phyloP scores from a whole-genome alignment of 768 basidiomycete species.

The Suillus placidus region DNA sequence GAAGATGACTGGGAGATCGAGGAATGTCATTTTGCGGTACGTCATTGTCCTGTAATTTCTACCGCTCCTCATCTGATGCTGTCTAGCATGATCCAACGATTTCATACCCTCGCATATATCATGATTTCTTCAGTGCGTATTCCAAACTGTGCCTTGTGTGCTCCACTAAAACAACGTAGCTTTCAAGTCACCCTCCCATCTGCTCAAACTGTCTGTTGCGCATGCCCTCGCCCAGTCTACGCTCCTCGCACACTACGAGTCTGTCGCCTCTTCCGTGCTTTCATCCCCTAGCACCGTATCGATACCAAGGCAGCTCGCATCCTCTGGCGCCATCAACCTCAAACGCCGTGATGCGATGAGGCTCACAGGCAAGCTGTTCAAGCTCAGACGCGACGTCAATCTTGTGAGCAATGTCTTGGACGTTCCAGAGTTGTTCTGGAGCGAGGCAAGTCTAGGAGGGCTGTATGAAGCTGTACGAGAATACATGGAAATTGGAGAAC shows the following conservation, averaged over 20 bases:
- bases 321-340: constrained; percentile 73
- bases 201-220: constrained; percentile 89
- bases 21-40: constrained; percentile 85
- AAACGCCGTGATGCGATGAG: constrained; percentile 83
- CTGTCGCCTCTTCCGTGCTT: constrained; percentile 75
- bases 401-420: constrained; percentile 92
- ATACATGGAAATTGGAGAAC: constrained; percentile 88
- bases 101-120: constrained; percentile 88
- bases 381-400: constrained; percentile 86
- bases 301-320: constrained; percentile 83
- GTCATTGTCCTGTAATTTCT: constrained; percentile 28
- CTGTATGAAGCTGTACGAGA: constrained; percentile 92
- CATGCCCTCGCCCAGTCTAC: constrained; percentile 96
- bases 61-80: constrained; percentile 11
- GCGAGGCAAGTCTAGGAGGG: constrained; percentile 85
- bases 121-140: constrained; percentile 90
- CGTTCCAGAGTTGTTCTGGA: constrained; percentile 94
- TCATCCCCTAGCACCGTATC: constrained; percentile 74
- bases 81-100: constrained; percentile 82
- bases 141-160: not conserved
- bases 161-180: constrained; percentile 46
- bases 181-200: constrained; percentile 87
- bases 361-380: constrained; percentile 85
- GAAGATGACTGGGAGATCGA: constrained; percentile 90
- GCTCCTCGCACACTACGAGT: constrained; percentile 85